phyloP scores from a whole-genome alignment of 805 yeast species.

The Wickerhamiella siamensis region DNA sequence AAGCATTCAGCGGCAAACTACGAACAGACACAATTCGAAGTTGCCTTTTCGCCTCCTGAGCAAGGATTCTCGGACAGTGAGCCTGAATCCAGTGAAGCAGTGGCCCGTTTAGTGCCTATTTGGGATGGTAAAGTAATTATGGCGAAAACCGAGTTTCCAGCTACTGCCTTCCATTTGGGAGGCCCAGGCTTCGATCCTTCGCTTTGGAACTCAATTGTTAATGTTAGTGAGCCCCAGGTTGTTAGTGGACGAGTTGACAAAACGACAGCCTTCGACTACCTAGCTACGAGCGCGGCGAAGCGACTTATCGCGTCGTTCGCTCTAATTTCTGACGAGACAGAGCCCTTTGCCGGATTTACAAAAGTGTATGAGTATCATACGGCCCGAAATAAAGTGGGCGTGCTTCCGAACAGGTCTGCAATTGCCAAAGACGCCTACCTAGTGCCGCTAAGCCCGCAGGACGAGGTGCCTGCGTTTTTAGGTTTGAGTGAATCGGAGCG shows the following conservation, averaged over 20 bases:
- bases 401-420: constrained; percentile 34
- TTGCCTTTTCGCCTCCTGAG: neutral
- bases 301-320: constrained; percentile 42
- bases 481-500: neutral
- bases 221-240: neutral
- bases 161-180: constrained; percentile 29
- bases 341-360: constrained; percentile 13
- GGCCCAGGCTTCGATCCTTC: constrained; percentile 3
- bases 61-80: neutral
- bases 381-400: constrained; percentile 40
- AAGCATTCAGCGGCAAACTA: constrained; percentile 3
- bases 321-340: constrained; percentile 24
- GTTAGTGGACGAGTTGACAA: constrained; percentile 10
- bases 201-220: neutral
- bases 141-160: constrained; percentile 35
- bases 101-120: constrained; percentile 14
- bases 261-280: constrained; percentile 1
- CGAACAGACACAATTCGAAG: neutral
- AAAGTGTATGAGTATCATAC: constrained; percentile 34
- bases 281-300: constrained; percentile 19
- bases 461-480: neutral
- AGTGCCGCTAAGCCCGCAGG: constrained; percentile 26
- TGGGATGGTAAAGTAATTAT: constrained; percentile 39
- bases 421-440: constrained; percentile 53
- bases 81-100: constrained; percentile 24